Evolutionary conservation across 2,329 filamentous ascomycete genomes (phyloP).

Genomic region (Cladophialophora immunda): DNA sequence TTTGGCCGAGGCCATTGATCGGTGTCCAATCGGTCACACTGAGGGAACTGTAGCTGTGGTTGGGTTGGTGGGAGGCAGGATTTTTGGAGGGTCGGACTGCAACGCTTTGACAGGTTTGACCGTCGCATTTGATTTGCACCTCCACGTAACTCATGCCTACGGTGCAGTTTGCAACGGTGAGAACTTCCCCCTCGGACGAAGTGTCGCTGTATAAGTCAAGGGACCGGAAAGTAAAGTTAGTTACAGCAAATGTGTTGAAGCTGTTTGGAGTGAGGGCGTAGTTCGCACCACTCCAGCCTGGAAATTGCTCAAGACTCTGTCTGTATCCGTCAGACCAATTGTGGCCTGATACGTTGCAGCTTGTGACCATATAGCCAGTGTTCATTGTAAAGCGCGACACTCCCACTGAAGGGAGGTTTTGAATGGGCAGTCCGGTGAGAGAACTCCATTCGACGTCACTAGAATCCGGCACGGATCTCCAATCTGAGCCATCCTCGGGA

Average conservation of each 20-base stretch:
- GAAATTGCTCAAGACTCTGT: conserved; percentile 11
- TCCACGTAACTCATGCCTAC: conserved; percentile 16
- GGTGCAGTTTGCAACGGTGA: conserved; percentile 11
- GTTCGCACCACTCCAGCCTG: conserved; percentile 16
- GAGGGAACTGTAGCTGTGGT: neutral
- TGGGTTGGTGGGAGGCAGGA: neutral
- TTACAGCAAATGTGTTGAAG: neutral
- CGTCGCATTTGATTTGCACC: conserved; percentile 18
- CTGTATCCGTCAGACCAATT: neutral
- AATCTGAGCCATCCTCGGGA: neutral
- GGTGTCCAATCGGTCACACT: conserved; percentile 5
- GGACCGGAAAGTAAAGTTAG: conserved; percentile 14
- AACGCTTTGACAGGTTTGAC: conserved; percentile 13
- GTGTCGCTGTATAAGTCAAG: conserved; percentile 1
- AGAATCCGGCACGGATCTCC: conserved; percentile 11
- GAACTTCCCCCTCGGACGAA: conserved; percentile 5
- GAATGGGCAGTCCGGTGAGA: conserved; percentile 17
- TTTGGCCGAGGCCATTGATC: conserved; percentile 17
- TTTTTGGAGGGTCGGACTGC: conserved; percentile 12
- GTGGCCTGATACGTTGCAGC: conserved; percentile 16
- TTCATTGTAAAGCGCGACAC: conserved; percentile 9
- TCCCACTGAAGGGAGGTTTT: conserved; percentile 3
- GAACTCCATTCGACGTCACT: conserved; percentile 14
- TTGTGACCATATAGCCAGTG: conserved; percentile 19
- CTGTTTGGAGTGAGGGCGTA: conserved; percentile 8